Evolutionary conservation across 495 filamentous ascomycete species (phyloP).

Genomic region (Lasiosphaeriaceae sp.): DNA sequence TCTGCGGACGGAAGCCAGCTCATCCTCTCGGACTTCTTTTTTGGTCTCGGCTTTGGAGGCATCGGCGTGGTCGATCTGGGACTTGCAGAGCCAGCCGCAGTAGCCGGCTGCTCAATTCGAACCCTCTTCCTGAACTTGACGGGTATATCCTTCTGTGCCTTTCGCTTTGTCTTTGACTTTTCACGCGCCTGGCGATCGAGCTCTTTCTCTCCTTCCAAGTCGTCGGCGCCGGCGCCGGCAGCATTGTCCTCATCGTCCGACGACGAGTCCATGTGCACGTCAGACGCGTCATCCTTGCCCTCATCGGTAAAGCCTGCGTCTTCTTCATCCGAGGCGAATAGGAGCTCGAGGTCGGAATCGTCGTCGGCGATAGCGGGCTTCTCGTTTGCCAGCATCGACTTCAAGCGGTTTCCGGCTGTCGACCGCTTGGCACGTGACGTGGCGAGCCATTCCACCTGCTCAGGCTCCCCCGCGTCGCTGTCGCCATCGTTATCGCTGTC

Average conservation of each 20-base stretch:
- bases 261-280: constrained; percentile 78
- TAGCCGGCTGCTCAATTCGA: constrained; percentile 43
- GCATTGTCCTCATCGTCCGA: constrained; percentile 79
- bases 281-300: constrained; percentile 65
- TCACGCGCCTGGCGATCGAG: constrained; percentile 58
- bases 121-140: constrained; percentile 53
- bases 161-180: constrained; percentile 62
- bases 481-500: constrained; percentile 20
- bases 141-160: constrained; percentile 60
- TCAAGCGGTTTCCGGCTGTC: constrained; percentile 83
- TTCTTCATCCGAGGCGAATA: constrained; percentile 83
- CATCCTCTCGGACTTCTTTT: constrained; percentile 89
- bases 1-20: constrained; percentile 82
- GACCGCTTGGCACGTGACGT: constrained; percentile 73
- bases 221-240: constrained; percentile 63
- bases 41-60: constrained; percentile 56
- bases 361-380: constrained; percentile 44
- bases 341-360: constrained; percentile 70
- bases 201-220: constrained; percentile 64
- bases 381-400: constrained; percentile 70
- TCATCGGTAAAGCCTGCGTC: constrained; percentile 74
- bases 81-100: constrained; percentile 37
- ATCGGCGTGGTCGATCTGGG: constrained; percentile 34
- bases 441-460: constrained; percentile 66
- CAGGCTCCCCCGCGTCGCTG: constrained; percentile 22